phyloP scores from a whole-genome alignment of 2,329 filamentous ascomycete genomes.

The Aspergillus melleus region DNA sequence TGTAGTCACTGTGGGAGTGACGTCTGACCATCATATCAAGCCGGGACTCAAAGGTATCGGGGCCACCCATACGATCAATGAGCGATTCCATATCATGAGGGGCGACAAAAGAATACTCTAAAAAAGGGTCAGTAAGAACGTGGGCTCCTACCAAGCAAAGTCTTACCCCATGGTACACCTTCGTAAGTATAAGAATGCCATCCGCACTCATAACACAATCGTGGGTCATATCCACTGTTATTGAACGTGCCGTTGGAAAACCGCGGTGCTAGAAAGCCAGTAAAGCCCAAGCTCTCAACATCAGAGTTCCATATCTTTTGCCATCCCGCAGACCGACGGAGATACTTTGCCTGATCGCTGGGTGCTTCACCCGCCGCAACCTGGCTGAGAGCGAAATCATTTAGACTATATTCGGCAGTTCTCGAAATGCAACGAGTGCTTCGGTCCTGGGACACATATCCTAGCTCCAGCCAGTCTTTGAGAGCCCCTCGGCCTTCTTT shows the following conservation, averaged over 20 bases:
- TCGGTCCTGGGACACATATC: conserved; percentile 63
- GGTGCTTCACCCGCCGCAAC: conserved; percentile 53
- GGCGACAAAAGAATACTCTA: conserved; percentile 64
- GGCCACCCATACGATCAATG: conserved; percentile 56
- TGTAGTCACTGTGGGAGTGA: background rate
- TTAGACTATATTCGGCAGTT: conserved; percentile 66
- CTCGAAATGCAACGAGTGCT: conserved; percentile 62
- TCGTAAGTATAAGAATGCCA: conserved; percentile 64
- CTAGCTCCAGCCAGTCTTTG: conserved; percentile 65
- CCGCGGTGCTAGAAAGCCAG: conserved; percentile 57
- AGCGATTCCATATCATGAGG: conserved; percentile 63
- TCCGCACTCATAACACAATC: conserved; percentile 64
- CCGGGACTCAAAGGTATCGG: conserved; percentile 55
- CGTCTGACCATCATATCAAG: conserved; percentile 55
- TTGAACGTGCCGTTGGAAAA: conserved; percentile 51
- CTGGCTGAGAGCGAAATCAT: conserved; percentile 64
- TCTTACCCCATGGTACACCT: conserved; percentile 56
- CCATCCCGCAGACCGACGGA: conserved; percentile 68
- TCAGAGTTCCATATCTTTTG: conserved; percentile 67
- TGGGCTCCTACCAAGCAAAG: background rate
- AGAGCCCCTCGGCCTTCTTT: conserved; percentile 69
- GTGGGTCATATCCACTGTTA: conserved; percentile 45
- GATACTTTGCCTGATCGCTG: conserved; percentile 53
- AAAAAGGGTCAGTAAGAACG: background rate
- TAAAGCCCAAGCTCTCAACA: conserved; percentile 59